Percentiles rank a stretch among this genome's conserved stretches.
These are phyloP conservation scores for Alliaria petiolata DNA, from an alignment of 345 rosid species.

Conservation along the genomic window DNA sequence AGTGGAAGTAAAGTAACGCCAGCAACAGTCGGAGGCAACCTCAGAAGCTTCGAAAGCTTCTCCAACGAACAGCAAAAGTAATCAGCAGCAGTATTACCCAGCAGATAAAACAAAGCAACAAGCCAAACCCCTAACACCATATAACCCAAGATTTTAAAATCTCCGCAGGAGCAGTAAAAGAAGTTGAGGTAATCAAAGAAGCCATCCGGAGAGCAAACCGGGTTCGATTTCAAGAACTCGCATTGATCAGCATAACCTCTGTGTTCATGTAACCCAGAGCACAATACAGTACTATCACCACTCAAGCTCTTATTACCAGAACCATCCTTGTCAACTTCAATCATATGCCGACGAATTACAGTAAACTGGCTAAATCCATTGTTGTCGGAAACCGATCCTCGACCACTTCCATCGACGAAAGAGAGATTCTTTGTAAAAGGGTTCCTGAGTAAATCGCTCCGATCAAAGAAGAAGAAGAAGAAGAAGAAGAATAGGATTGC, in stretches of 20 bases:
- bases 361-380: slow-evolving; percentile 24
- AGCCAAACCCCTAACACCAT: slow-evolving; percentile 60
- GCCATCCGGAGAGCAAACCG: slow-evolving; percentile 62
- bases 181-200: slow-evolving; percentile 74
- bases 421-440: slow-evolving; percentile 30
- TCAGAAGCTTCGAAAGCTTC: slow-evolving; percentile 61
- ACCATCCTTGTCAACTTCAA: slow-evolving; percentile 19
- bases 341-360: slow-evolving; percentile 33
- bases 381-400: slow-evolving; percentile 4
- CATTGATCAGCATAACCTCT: slow-evolving; percentile 54
- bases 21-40: slow-evolving; percentile 77
- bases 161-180: slow-evolving; percentile 62
- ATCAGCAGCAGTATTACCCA: slow-evolving; percentile 80
- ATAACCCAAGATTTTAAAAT: slow-evolving; percentile 45
- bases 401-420: slow-evolving; percentile 20
- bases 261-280: slow-evolving; percentile 46
- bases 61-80: slow-evolving; percentile 84
- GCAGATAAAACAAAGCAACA: slow-evolving; percentile 59
- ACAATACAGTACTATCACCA: slow-evolving; percentile 29
- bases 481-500: slow-evolving; percentile 36
- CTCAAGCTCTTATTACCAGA: slow-evolving; percentile 27
- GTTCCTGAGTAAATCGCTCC: slow-evolving; percentile 19
- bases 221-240: slow-evolving; percentile 49
- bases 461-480: slow-evolving; percentile 41
- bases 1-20: slow-evolving; percentile 82